phyloP scores from a whole-genome alignment of 1,139 yeast genomes.

The Saccharomyces pastorianus region DNA sequence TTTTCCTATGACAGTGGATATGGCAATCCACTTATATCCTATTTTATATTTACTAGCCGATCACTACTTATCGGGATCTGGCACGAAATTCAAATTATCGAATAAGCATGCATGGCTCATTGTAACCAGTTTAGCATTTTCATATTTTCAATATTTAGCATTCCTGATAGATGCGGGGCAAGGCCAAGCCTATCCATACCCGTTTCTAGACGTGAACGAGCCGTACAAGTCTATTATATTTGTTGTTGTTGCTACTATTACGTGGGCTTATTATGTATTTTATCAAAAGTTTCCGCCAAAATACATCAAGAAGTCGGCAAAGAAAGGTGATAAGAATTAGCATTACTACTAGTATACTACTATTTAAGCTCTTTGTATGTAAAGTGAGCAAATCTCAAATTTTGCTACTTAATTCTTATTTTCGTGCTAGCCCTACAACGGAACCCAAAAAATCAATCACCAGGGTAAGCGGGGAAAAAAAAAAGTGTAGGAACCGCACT shows the following conservation, averaged over 20 bases:
- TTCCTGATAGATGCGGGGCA: slow-evolving; percentile 39
- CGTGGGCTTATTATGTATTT: slow-evolving; percentile 31
- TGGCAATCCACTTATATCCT: slow-evolving; percentile 55
- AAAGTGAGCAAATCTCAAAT: not conserved
- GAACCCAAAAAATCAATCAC: not conserved
- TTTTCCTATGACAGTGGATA: slow-evolving; percentile 45
- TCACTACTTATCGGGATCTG: slow-evolving; percentile 42
- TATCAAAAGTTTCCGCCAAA: slow-evolving; percentile 25
- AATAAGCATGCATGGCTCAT: slow-evolving; percentile 35
- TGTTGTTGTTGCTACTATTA: slow-evolving; percentile 40
- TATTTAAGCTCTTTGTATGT: not conserved
- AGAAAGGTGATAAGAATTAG: not conserved
- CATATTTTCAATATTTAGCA: slow-evolving; percentile 49
- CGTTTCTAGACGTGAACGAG: slow-evolving; percentile 49
- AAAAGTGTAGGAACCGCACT: not conserved
- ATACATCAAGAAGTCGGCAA: not conserved
- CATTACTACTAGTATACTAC: not conserved
- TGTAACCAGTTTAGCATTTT: slow-evolving; percentile 36
- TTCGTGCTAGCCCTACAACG: not conserved
- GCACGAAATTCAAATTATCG: slow-evolving; percentile 35
- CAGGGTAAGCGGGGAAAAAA: not conserved
- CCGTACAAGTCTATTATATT: slow-evolving; percentile 43
- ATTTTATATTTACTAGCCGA: slow-evolving; percentile 44
- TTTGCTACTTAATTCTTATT: not conserved
- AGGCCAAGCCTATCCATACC: slow-evolving; percentile 56